Base-by-base conservation (phyloP, 2,329 filamentous ascomycete genomes). In the Cordyceps militaris region DNA sequence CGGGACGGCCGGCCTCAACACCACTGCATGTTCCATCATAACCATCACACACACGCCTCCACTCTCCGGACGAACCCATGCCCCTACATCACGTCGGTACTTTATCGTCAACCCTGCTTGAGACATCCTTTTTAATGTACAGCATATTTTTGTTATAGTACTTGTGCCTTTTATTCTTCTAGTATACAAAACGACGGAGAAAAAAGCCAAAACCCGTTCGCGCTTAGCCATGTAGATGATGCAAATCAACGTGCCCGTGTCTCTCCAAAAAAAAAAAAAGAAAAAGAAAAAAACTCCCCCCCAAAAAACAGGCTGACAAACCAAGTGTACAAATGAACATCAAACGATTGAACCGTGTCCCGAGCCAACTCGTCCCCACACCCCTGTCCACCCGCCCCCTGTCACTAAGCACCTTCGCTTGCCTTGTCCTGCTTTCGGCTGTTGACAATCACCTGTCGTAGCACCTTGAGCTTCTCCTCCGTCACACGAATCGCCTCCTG, bases 401-500 rank as follows among this genome's bases (percentile, higher is more conserved):
- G 21, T 26, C 26, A 10, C 40, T 46, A 26, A 14, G 53, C 34
- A 28, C 40, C 40, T 47, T 58, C 19, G 51, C 48, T 52, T 4
- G 16, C 38, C 42, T 40, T 53, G 26, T 34, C 50, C 44, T 43
- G 62, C 62, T 64, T 76, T 13, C 24, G n/a, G 34, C 56, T 80
- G 68, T 79, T 84, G 67, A 78, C 80, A 61, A 82, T 80, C 30
- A 90, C 87, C 43, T 82, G 80, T 71, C 92, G 92, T 61, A 99
- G 73, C 43, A 88, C 82, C 57, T 82, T 80, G 32, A 99, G 74
- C 66, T 89, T 87, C 75, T 96, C 88, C 69, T 97, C 90, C 3
- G 93, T 97, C 30, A 96, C 83, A 56, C 82, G 78, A 60, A 97
- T 93, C 21, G 91, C 89, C 74, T 95, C 84, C 62, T 85, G 82